A percentile compares a stretch with the other conserved stretches of the same genome.
phyloP scores from a whole-genome alignment of 441 rosid genomes.

The Adansonia madagascariensis region DNA sequence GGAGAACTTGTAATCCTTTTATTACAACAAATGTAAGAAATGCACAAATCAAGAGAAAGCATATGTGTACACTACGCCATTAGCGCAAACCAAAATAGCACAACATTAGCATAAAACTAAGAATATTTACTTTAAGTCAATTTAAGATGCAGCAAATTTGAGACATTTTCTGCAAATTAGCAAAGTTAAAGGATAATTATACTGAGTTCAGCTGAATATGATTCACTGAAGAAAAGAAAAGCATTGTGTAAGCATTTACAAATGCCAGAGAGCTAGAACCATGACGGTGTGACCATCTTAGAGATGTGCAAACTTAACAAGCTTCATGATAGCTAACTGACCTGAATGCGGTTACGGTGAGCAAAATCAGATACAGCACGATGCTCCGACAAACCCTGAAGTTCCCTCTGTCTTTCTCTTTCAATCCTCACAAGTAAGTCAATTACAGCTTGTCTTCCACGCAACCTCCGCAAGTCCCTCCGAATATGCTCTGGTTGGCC shows the following conservation, averaged over 20 bases:
- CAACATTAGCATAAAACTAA: neutral
- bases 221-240: neutral
- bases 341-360: constrained; percentile 91
- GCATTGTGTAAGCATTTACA: neutral
- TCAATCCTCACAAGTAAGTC: constrained; percentile 87
- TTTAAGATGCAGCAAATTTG: neutral
- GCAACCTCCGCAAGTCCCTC: constrained; percentile 76
- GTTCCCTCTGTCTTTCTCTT: constrained; percentile 89
- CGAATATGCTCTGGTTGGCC: constrained; percentile 72
- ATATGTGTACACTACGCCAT: neutral
- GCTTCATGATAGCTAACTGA: constrained; percentile 32
- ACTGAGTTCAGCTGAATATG: neutral
- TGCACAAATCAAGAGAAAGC: neutral
- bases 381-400: constrained; percentile 84
- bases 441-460: constrained; percentile 88
- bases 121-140: neutral
- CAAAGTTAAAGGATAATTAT: neutral
- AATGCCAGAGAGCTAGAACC: neutral
- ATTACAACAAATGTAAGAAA: neutral
- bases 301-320: neutral
- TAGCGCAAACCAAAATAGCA: neutral
- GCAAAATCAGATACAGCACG: constrained; percentile 96
- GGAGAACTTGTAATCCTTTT: neutral
- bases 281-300: neutral
- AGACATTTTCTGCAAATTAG: neutral